Base-by-base conservation (phyloP, 331 rosid species). In the Stylosanthes scabra region DNA sequence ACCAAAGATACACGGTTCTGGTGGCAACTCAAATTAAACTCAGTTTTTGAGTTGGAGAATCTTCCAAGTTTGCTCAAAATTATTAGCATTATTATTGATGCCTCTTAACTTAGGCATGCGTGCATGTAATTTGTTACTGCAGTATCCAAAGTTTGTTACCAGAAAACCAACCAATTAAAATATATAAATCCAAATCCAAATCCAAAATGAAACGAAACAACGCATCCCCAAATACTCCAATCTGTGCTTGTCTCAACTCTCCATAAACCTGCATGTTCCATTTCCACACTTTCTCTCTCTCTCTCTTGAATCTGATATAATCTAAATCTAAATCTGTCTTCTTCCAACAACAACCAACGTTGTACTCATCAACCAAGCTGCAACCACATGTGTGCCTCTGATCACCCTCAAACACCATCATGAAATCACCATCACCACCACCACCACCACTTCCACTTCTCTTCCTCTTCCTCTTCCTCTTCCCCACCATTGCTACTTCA, bases 401-500 rank as follows among this genome's bases (percentile, higher is more conserved):
- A 67, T 37, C 46, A 11, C 13, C 63, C 27, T 13, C 62, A 65
- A 50, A 50, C 73, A 34, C 39, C 39, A 34, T 34, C n/a, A 89
- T 86, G 88, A 85, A 16, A 66, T 41, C 79, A 52, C 67, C 74
- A 4, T 9, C 40, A 62, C 12, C n/a, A 8, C 29, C 54, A 49
- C 58, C 9, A 3, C 61, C 67, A 65, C 68, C 15, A 16, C 71
- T 29, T 44, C 66, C 28, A 78, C 69, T 3, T n/a, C 62, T 83
- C 11, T 14, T 55, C 42, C 7, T 25, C 41, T 52, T 41, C 52
- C n/a, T 68, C 59, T 15, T 77, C 68, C 49, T 27, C 89, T 58
- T 70, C 66, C 7, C 74, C 83, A 6, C 85, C 88, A 6, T 41
- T 63, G 27, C 52, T 6, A 31, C 64, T 34, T 62, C 31, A 50